phyloP scores from a whole-genome alignment of 768 basidiomycete genomes.

The Macrolepiota dolichaula region DNA sequence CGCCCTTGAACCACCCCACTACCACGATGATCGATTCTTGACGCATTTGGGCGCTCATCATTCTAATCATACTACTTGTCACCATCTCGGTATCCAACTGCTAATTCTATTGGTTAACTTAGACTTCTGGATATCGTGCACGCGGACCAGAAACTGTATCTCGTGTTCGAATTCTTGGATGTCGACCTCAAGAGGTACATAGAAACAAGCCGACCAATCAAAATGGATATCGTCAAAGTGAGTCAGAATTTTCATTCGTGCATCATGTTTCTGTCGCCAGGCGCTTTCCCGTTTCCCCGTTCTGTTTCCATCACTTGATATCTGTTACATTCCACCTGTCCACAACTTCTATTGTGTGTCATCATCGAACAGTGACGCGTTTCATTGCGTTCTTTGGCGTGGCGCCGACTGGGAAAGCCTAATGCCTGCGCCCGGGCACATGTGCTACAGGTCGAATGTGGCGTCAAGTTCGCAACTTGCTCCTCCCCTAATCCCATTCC shows the following conservation, averaged over 20 bases:
- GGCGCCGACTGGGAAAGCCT: neutral
- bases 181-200: conserved; percentile 97
- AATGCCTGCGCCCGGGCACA: too few species aligned
- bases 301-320: neutral
- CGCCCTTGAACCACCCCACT: neutral
- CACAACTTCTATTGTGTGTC: conserved; percentile 1
- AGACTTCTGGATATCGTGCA: conserved; percentile 97
- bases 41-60: conserved; percentile 7
- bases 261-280: neutral
- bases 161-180: conserved; percentile 97
- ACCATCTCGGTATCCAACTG: neutral
- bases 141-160: conserved; percentile 93
- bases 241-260: conserved; percentile 21
- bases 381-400: neutral
- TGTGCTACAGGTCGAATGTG: too few species aligned
- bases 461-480: too few species aligned
- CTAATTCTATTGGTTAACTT: conserved; percentile 8
- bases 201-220: conserved; percentile 84
- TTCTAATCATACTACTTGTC: conserved; percentile 9
- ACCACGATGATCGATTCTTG: neutral
- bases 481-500: neutral
- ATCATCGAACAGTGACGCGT: neutral
- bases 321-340: neutral
- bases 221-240: conserved; percentile 78
- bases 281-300: neutral